Evolutionary conservation across 176 grass and related monocot species (phyloP).

Genomic region (Themeda triandra): DNA sequence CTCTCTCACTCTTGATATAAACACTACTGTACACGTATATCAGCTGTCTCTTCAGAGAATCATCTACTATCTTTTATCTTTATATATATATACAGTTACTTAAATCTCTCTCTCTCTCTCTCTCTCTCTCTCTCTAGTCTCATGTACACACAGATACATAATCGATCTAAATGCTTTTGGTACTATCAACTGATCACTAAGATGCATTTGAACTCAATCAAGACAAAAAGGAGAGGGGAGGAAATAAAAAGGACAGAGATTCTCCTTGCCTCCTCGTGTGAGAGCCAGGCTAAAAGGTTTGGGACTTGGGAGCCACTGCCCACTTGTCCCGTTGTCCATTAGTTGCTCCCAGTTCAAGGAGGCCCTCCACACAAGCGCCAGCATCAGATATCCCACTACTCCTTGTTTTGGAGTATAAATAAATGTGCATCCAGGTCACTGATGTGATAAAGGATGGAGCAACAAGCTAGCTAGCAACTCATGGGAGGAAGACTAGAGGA

Average conservation of each 20-base stretch:
- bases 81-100: neutral
- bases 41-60: too few species aligned
- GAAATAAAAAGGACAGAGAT: constrained; percentile 37
- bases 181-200: too few species aligned
- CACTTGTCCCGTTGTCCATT: constrained; percentile 24
- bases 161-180: neutral
- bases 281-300: constrained; percentile 35
- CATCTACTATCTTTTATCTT: too few species aligned
- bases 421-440: constrained; percentile 5
- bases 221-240: neutral
- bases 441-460: neutral
- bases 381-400: constrained; percentile 33
- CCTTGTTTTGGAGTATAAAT: neutral
- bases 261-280: neutral
- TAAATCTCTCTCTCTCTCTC: neutral
- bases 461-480: neutral
- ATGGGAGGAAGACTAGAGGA: neutral
- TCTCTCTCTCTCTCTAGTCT: neutral
- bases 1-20: neutral
- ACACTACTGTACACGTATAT: neutral
- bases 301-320: constrained; percentile 31
- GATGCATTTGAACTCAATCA: neutral
- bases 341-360: constrained; percentile 14
- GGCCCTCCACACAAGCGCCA: constrained; percentile 28
- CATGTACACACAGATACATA: neutral